Base-by-base conservation (phyloP, 768 basidiomycete species). In the Tulasnella sp. region DNA sequence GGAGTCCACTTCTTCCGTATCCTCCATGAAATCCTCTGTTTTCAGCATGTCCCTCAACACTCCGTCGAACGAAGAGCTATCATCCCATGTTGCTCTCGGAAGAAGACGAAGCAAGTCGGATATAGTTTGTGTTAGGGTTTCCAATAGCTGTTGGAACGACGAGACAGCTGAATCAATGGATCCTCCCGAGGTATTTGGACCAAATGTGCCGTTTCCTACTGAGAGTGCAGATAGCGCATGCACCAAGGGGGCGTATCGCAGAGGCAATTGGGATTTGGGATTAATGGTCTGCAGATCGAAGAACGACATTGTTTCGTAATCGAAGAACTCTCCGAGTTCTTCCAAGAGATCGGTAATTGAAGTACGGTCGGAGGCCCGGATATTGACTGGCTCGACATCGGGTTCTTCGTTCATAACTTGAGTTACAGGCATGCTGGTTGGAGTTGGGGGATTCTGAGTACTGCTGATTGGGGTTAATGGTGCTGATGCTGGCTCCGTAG, bases 91-190 rank as follows among this genome's bases (percentile, higher is more conserved):
- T 8, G 83, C 86, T 12, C 85, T 81, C 15, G 87, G 88, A 53
- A 91, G 78, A 28, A 90, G 74, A 5, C 84, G 81, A 34, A 91
- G 69, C 25, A 91, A 66, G 57, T 88, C 87, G 3, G 87, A 89
- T 58, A 91, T 89, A 0, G 86, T 89, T 59, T 90, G 86, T 0
- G 87, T 91, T 37, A 91, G 68, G 0, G 85, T 90, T 68, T 89
- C 87, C 37, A 91, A 69, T 0, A 91, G 69, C 59, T 88, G 85
- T 58, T 91, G 86, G 69, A 90, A 90, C 12, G 86, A 87, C 3
- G 84, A 82, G 25, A 90, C 85, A 1, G 87, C 86, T 28, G 86
- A 84, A 63, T 90, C 87, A 60, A 89, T 87, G n/a, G 85, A 84
- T 9, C 83, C 83, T 5, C 83, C 79, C 13, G 87, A 84, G 69